phyloP scores from a whole-genome alignment of 2,329 filamentous ascomycete species.

The Hypoxylon sp. region DNA sequence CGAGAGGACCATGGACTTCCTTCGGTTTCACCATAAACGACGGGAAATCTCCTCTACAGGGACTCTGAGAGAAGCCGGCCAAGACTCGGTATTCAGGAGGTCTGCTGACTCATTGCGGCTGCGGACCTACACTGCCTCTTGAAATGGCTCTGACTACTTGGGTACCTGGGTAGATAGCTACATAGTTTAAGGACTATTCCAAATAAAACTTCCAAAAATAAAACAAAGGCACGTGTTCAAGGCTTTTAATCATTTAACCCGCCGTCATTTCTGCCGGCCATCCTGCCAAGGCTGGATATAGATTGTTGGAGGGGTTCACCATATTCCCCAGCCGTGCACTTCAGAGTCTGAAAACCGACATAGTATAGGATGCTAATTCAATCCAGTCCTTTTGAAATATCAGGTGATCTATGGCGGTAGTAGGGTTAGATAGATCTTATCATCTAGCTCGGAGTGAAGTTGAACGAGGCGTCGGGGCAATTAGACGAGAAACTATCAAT shows the following conservation, averaged over 20 bases:
- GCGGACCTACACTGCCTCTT: too few relatives aligned
- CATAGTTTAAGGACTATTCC: too few relatives aligned
- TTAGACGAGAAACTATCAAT: conserved; percentile 5
- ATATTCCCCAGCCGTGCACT: conserved; percentile 1
- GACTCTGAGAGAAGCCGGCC: too few relatives aligned
- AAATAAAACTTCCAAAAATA: conserved; percentile 13
- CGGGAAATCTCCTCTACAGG: too few relatives aligned
- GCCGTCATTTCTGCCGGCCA: conserved; percentile 25
- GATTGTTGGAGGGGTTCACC: conserved; percentile 11
- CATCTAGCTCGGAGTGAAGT: background rate
- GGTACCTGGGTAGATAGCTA: too few relatives aligned
- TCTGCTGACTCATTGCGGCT: too few relatives aligned
- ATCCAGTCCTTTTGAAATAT: background rate
- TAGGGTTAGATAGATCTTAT: background rate
- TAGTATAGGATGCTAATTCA: background rate
- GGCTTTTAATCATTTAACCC: conserved; percentile 19
- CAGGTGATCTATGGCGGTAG: background rate
- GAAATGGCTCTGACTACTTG: too few relatives aligned
- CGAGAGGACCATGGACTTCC: too few relatives aligned
- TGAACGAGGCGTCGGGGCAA: background rate
- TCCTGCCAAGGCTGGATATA: conserved; percentile 21
- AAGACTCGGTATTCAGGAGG: too few relatives aligned
- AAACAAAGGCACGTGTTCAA: conserved; percentile 10
- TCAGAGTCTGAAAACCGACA: background rate
- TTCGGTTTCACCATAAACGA: too few relatives aligned